Evolutionary conservation across 768 basidiomycete species (phyloP).

Genomic region (Leccinum disarticulatum): DNA sequence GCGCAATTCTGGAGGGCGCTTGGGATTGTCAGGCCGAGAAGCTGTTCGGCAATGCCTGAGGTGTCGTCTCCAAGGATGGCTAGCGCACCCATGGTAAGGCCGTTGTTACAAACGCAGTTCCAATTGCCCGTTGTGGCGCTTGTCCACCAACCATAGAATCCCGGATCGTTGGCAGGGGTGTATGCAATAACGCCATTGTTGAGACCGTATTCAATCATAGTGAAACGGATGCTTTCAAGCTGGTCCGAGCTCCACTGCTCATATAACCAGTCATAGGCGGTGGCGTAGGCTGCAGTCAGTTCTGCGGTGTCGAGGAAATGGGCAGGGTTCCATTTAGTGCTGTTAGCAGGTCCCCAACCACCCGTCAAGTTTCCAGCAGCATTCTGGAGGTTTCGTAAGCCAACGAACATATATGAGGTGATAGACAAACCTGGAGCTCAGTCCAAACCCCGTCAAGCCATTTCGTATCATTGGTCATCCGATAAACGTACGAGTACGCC

Average conservation of each 20-base stretch:
- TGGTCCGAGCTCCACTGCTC: conserved; percentile 77
- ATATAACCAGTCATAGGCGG: conserved; percentile 97
- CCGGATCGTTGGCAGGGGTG: conserved; percentile 35
- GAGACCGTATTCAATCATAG: conserved; percentile 80
- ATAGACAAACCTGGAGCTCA: conserved; percentile 72
- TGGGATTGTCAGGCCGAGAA: conserved; percentile 66
- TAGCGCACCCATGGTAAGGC: conserved; percentile 84
- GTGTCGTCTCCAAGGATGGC: conserved; percentile 86
- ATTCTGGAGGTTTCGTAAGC: conserved; percentile 39
- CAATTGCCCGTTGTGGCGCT: conserved; percentile 81
- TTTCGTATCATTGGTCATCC: conserved; percentile 87
- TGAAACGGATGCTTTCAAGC: conserved; percentile 62
- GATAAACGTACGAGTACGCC: conserved; percentile 87
- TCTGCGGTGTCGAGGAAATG: conserved; percentile 97
- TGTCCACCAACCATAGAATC: conserved; percentile 75
- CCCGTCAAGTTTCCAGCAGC: conserved; percentile 68
- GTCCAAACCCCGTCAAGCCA: conserved; percentile 86
- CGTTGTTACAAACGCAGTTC: conserved; percentile 97
- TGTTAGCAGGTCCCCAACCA: conserved; percentile 61
- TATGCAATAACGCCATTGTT: conserved; percentile 59
- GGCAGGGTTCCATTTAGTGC: conserved; percentile 76
- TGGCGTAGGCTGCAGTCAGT: conserved; percentile 82
- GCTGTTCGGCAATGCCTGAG: conserved; percentile 63
- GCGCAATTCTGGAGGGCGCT: conserved; percentile 83
- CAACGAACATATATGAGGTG: not conserved